Conservation (phyloP, 495 filamentous ascomycete genomes). For the Chaetomium fimeti region DNA sequence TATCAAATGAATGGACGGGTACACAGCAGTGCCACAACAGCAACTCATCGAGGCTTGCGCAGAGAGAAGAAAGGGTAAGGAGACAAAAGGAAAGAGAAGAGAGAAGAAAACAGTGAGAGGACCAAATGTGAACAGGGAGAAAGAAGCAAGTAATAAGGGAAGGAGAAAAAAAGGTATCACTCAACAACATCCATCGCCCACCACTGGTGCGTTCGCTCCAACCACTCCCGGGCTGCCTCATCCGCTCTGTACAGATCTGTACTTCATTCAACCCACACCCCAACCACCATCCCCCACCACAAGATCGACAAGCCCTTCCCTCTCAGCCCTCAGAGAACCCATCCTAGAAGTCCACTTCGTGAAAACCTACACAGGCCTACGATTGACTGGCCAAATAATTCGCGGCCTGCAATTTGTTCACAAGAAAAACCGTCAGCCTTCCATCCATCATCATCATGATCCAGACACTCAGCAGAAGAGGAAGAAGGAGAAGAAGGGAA, state of each 20-base stretch:
- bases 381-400: constrained; percentile 51
- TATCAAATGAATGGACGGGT: constrained; percentile 14
- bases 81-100: background rate
- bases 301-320: background rate
- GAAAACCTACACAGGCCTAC: constrained; percentile 20
- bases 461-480: no score
- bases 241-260: no score
- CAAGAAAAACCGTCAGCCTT: constrained; percentile 7
- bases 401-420: constrained; percentile 41
- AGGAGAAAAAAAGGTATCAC: constrained; percentile 25
- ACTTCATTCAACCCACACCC: constrained; percentile 10
- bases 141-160: background rate
- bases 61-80: background rate
- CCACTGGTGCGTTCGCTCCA: background rate
- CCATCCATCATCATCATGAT: constrained; percentile 9
- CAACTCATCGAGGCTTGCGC: background rate
- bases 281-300: background rate
- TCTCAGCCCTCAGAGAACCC: background rate
- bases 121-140: background rate
- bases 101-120: background rate
- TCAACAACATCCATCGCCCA: constrained; percentile 17
- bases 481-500: no score
- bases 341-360: no score
- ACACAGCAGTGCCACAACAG: background rate
- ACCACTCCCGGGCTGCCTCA: background rate